Evolutionary conservation across 2,329 filamentous ascomycete genomes (phyloP).

Genomic region (Myriangium duriaei): DNA sequence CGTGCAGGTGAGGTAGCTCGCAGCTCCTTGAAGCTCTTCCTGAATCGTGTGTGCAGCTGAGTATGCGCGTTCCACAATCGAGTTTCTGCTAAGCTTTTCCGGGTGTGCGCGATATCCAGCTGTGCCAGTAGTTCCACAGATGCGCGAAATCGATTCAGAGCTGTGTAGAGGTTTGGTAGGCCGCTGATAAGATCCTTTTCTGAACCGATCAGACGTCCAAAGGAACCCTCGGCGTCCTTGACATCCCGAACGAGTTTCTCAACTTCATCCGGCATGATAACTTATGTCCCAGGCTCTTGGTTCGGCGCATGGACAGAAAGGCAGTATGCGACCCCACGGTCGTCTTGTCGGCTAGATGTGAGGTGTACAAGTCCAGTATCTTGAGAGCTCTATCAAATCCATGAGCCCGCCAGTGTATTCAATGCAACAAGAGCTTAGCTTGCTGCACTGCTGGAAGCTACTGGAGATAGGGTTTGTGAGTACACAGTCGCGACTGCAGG

Average conservation of each 20-base stretch:
- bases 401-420: conserved; percentile 26
- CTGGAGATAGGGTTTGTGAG: too few species aligned
- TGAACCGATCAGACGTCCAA: neutral
- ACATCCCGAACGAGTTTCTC: conserved; percentile 2
- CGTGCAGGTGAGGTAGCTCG: conserved; percentile 33
- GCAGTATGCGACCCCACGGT: conserved; percentile 21
- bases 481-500: too few species aligned
- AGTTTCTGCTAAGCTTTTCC: conserved; percentile 51
- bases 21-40: conserved; percentile 45
- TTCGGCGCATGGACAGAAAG: conserved; percentile 12
- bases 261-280: conserved; percentile 4
- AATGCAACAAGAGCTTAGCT: conserved; percentile 11
- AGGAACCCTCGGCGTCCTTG: neutral
- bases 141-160: conserved; percentile 36
- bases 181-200: neutral
- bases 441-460: conserved; percentile 9
- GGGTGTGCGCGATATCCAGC: conserved; percentile 55
- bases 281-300: neutral
- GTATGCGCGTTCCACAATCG: conserved; percentile 70
- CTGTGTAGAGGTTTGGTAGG: neutral
- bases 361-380: conserved; percentile 37
- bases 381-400: conserved; percentile 40
- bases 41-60: conserved; percentile 65
- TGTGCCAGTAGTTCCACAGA: conserved; percentile 62
- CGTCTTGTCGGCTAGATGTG: conserved; percentile 45